Percentiles rank a stretch among this genome's conserved stretches.
Conservation (phyloP, 441 rosid genomes). For the Syzygium malaccense region DNA sequence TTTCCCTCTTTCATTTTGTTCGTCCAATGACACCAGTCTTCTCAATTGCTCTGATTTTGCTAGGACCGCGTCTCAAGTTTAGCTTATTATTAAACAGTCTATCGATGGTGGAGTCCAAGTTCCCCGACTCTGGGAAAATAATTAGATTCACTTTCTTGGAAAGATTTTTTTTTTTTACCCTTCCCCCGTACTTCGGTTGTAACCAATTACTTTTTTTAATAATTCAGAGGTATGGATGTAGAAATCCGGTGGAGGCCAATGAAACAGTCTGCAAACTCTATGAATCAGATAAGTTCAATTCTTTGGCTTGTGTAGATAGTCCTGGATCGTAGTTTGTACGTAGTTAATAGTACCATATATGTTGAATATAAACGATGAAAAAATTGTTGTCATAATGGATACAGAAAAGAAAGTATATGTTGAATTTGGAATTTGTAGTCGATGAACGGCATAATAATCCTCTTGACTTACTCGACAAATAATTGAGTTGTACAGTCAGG, state of each 20-base stretch:
- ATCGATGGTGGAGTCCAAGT: not conserved
- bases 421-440: no score
- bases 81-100: not conserved
- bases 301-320: not conserved
- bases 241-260: accelerated
- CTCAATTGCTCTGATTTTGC: not conserved
- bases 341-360: not conserved
- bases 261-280: not conserved
- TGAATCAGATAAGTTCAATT: not conserved
- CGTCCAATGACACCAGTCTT: not conserved
- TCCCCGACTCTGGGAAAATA: not conserved
- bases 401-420: not conserved
- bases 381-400: not conserved
- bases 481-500: not conserved
- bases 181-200: not conserved
- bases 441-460: not conserved
- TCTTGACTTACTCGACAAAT: not conserved
- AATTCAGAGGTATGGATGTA: not conserved
- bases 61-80: not conserved
- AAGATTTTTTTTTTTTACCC: not conserved
- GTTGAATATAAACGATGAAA: not conserved
- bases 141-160: not conserved
- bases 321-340: not conserved
- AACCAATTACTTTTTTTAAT: not conserved
- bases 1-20: not conserved